Conservation (phyloP, 768 basidiomycete genomes). For the Suillus sp. region DNA sequence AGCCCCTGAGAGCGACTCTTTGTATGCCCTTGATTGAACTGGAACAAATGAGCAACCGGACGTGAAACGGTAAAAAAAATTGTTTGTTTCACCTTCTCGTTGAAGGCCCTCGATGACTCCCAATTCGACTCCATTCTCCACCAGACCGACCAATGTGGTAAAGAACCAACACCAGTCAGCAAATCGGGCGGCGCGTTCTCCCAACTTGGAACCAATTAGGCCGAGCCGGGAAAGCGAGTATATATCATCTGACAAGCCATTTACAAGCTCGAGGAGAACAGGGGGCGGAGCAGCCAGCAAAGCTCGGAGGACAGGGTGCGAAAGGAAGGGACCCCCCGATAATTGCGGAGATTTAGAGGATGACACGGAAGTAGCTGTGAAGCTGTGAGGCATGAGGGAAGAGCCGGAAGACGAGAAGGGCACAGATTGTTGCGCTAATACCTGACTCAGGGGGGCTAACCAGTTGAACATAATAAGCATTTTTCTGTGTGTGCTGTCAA, state of each 20-base stretch:
- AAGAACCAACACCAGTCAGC: conserved; percentile 89
- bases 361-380: conserved; percentile 20
- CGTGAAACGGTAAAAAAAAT: background rate
- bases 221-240: conserved; percentile 74
- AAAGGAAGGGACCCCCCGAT: conserved; percentile 27
- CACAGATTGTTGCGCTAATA: conserved; percentile 69
- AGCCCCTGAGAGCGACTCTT: conserved; percentile 70
- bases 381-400: conserved; percentile 25
- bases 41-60: conserved; percentile 8
- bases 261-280: conserved; percentile 75
- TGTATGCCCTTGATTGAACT: conserved; percentile 76
- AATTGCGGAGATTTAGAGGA: conserved; percentile 7
- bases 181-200: conserved; percentile 70
- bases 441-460: conserved; percentile 71
- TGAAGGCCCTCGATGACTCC: conserved; percentile 65
- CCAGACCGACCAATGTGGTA: conserved; percentile 75
- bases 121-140: conserved; percentile 82
- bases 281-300: conserved; percentile 82
- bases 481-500: conserved; percentile 51
- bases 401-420: conserved; percentile 51
- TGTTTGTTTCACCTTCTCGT: conserved; percentile 52
- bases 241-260: conserved; percentile 77
- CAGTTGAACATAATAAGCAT: conserved; percentile 83
- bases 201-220: conserved; percentile 61
- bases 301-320: conserved; percentile 70